Evolutionary conservation across 1,139 yeast genomes (phyloP), one percentile per base, ranked within the genome.

Genomic region (Nadsonia commutata): DNA sequence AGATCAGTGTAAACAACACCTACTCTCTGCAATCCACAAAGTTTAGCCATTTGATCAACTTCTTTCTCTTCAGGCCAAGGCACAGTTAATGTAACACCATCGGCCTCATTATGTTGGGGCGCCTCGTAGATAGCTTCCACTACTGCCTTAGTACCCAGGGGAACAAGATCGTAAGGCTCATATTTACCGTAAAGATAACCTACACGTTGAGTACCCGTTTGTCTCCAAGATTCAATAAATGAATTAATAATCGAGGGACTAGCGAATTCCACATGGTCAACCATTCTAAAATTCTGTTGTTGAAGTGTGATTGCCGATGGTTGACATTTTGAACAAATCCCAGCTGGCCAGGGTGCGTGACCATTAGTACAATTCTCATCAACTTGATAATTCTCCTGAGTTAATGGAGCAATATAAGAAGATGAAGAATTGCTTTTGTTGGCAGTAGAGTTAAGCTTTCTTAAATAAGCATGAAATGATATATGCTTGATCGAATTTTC

Each of bases 321-420:
- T 60, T 88, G 97, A 61, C 98, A 90, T 60, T 86, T 85, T n/a
- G 95, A 81, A 58, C 98, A 90, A 51, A 90, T 86, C 0, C 97
- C 96, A 44, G 68, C 72, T 1, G 98, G 97, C 81, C 94, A 88
- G 6, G 95, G 90, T 40, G 80, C 76, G 60, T 90, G 98, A 0
- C 95, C 95, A 38, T 76, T 71, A 1, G 71, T 72, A 57, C 97
- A 86, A 13, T 70, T 63, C 48, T 71, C 68, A 48, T 75, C 69
- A 27, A 90, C 83, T 37, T 63, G 59, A 59, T 72, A 90, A 53
- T 77, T 67, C 1, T 93, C 84, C 53, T 79, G 82, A 23, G 77
- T 73, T 46, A 90, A 64, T 1, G 95, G 95, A 1, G 93, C 76
- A 52, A 85, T 80, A 55, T 83, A 83, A 17, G 90, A 79, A 5